phyloP scores from a whole-genome alignment of 164 flowering plant genomes.

The Aristolochia fimbriata region DNA sequence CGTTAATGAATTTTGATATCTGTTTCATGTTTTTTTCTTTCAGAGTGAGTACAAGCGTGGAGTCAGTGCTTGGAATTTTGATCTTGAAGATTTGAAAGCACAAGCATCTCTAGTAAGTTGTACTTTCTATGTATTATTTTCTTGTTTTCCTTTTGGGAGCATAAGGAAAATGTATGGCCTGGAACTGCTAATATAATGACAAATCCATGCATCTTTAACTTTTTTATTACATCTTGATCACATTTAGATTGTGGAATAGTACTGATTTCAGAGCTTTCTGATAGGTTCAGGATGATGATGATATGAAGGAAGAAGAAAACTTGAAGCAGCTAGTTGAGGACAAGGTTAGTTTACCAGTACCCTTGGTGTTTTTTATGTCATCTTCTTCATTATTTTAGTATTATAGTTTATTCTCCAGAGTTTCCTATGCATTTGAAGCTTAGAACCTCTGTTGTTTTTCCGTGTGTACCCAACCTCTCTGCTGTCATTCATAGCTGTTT shows the following conservation, averaged over 20 bases:
- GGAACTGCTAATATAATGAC: too few relatives aligned
- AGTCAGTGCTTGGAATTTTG: constrained; percentile 99
- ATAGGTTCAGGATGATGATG: constrained; percentile 78
- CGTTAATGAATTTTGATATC: neutral
- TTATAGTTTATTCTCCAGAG: too few relatives aligned
- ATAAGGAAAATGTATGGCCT: too few relatives aligned
- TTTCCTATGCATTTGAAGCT: neutral
- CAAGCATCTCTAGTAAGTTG: constrained; percentile 83
- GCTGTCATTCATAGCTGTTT: neutral
- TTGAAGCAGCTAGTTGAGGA: constrained; percentile 19
- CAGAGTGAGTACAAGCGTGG: constrained; percentile 99
- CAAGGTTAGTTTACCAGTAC: constrained; percentile 26
- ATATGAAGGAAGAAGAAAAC: constrained; percentile 37
- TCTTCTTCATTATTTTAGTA: too few relatives aligned
- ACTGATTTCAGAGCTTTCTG: constrained; percentile 6
- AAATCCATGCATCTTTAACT: too few relatives aligned
- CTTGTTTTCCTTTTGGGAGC: too few relatives aligned
- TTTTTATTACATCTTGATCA: too few relatives aligned
- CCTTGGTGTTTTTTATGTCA: too few relatives aligned
- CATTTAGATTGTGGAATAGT: neutral
- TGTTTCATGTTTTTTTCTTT: neutral
- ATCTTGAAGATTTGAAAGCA: constrained; percentile 80
- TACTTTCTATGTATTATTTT: too few relatives aligned
- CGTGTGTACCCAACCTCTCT: neutral
- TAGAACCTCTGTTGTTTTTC: neutral